Evolutionary conservation across 306 rosid species (phyloP).

Genomic region (Pyrus betulifolia): DNA sequence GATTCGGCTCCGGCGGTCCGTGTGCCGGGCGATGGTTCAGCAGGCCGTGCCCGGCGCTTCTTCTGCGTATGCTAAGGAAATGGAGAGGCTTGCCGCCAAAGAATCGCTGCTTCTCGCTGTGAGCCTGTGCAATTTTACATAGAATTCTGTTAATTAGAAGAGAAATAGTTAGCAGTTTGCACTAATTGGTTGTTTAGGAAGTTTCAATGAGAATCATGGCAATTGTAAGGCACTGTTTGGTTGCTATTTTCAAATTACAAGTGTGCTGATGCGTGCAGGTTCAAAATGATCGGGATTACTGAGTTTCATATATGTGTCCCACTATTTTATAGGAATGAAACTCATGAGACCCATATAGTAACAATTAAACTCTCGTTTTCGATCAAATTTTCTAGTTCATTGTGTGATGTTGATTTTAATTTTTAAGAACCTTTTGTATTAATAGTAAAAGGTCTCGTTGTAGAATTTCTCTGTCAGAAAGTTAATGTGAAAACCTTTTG

Average conservation of each 20-base stretch:
- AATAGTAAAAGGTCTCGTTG: background rate
- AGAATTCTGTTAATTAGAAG: background rate
- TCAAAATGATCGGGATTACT: no score
- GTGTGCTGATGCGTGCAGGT: background rate
- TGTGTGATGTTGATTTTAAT: no score
- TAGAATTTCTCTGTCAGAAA: no score
- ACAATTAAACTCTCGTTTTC: no score
- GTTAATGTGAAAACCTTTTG: background rate
- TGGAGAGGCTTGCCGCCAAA: constrained; percentile 98
- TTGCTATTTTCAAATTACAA: background rate
- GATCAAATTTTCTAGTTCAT: no score
- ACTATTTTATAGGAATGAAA: no score
- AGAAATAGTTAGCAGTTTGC: background rate
- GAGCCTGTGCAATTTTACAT: constrained; percentile 15
- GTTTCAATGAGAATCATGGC: background rate
- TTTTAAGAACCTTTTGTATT: no score
- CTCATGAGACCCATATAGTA: no score
- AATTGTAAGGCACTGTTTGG: background rate
- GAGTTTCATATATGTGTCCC: no score
- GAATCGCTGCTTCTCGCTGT: constrained; percentile 98
- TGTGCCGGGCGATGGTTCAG: constrained; percentile 73
- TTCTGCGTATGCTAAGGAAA: constrained; percentile 87
- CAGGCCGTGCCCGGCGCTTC: constrained; percentile 77
- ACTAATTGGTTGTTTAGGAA: background rate
- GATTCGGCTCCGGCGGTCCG: constrained; percentile 8